These are phyloP conservation scores for Vitis vinifera DNA, from an alignment of 164 flowering plant genomes.

Conservation along the genomic window DNA sequence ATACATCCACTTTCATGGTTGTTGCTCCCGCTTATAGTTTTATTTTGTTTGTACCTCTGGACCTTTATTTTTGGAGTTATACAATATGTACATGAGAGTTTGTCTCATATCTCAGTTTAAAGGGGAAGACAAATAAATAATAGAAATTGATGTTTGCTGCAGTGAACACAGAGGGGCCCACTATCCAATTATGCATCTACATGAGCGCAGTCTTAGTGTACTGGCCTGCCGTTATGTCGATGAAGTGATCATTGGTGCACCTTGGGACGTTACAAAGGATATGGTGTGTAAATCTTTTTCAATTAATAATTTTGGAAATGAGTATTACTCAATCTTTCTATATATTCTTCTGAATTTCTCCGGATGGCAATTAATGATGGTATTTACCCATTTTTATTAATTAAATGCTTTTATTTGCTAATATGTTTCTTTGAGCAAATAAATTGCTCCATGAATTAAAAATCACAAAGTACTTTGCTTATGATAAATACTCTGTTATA, in stretches of 20 bases:
- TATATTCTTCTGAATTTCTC: neutral
- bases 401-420: no score
- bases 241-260: constrained; percentile 86
- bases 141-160: constrained; percentile 20
- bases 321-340: neutral
- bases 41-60: no score
- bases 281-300: constrained; percentile 43
- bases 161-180: constrained; percentile 62
- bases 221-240: constrained; percentile 87
- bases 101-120: neutral
- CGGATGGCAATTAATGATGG: no score
- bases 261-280: constrained; percentile 74
- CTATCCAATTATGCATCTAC: constrained; percentile 74
- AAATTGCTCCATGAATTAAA: no score
- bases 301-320: neutral
- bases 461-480: no score
- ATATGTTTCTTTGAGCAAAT: no score
- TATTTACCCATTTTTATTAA: no score
- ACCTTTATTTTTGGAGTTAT: neutral
- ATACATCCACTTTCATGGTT: neutral
- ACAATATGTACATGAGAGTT: neutral
- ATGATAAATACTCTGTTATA: no score
- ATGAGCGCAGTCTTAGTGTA: constrained; percentile 82
- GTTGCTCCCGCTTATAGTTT: neutral
- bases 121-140: neutral